Evolutionary conservation across 176 grass and related monocot genomes (phyloP).

Genomic region (Carex parvula): DNA sequence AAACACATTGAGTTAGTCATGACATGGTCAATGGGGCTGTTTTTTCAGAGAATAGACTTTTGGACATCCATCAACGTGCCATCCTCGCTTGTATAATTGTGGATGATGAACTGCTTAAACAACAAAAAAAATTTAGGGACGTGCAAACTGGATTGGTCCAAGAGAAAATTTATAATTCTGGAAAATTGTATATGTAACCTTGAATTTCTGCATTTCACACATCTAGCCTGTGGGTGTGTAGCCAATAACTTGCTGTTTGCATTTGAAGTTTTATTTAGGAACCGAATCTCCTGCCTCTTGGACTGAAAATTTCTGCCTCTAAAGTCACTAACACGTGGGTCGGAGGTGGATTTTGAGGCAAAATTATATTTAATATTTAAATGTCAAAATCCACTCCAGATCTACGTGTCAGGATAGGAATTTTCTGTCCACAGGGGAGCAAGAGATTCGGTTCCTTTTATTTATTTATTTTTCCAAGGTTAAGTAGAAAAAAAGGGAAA

Average conservation of each 20-base stretch:
- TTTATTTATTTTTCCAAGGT: not conserved
- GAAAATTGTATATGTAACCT: not conserved
- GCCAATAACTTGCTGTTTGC: not conserved
- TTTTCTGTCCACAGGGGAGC: too few relatives aligned
- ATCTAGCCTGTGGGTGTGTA: not conserved
- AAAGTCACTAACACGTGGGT: too few relatives aligned
- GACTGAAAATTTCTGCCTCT: too few relatives aligned
- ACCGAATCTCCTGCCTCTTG: too few relatives aligned
- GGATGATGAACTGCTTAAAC: not conserved
- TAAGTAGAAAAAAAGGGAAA: not conserved
- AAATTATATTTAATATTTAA: too few relatives aligned
- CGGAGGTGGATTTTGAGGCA: too few relatives aligned
- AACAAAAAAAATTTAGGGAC: not conserved
- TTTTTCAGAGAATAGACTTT: not conserved
- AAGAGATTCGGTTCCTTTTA: too few relatives aligned
- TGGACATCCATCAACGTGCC: not conserved
- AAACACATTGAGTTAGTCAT: not conserved
- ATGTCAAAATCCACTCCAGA: too few relatives aligned
- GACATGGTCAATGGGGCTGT: not conserved
- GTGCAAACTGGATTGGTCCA: not conserved
- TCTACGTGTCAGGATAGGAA: too few relatives aligned
- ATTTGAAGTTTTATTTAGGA: not conserved
- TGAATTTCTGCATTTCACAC: not conserved
- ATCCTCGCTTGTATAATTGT: conserved; percentile 19
- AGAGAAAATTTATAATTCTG: not conserved